Base-by-base conservation (phyloP, 108 stramenopile species). In the Cyclotella distinguenda region DNA sequence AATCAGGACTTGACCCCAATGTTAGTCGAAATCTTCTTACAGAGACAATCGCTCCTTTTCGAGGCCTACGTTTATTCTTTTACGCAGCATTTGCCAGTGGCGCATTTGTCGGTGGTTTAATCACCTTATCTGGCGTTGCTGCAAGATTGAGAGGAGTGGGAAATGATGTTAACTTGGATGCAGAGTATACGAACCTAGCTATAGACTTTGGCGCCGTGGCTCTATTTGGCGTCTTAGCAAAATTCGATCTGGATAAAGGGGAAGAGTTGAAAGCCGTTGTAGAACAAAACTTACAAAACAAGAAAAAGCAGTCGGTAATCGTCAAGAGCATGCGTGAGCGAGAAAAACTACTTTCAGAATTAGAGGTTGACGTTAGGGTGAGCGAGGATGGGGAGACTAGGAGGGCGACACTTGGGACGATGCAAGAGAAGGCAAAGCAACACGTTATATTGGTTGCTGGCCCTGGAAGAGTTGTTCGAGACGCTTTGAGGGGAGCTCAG, bases 191-290 rank as follows among this genome's bases (percentile, higher is more conserved):
- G 19, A 91, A 92, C 56, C 68, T 92, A 30, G 90, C 84, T n/a
- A 89, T 92, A 45, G 90, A 92, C 66, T 92, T 92, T 69, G 90
- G 87, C 13, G 87, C 87, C 9, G 90, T 86, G 11, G 72, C 82
- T 12, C 45, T 78, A 10, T 86, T 91, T 72, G 87, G 58, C 16
- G 39, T 87, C 11, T 45, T 83, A 19, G 78, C 82, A 13, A 84
- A 82, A 60, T 74, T 75, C 27, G 90, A 92, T 74, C 6, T 86
- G 0, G 86, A 73, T 46, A 86, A 87, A 57, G 81, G 72, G 9
- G 66, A 48, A 3, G 87, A 89, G 58, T 43, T 92, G 48, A 60
- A 70, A 39, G 76, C 36, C 19, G 69, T 66, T 32, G 87, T 92
- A 6, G 84, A 88, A 36, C 65, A 84, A 46, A 87, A 87, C 59